phyloP scores from a whole-genome alignment of 2,329 filamentous ascomycete genomes.

The Hymenoscyphus scutula region DNA sequence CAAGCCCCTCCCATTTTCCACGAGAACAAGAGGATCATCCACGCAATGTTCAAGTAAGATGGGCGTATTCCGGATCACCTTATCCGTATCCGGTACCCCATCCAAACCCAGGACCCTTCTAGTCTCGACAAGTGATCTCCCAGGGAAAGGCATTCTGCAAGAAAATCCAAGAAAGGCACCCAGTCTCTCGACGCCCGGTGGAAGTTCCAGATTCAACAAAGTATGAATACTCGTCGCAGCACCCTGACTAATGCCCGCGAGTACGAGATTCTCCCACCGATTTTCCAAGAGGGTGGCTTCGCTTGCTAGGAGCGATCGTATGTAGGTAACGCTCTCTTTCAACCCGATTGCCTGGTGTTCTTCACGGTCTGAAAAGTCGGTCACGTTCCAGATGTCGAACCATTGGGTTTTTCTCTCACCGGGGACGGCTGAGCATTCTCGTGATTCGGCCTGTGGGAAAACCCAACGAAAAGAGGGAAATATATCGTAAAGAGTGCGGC shows the following conservation, averaged over 20 bases:
- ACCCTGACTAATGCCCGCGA: background rate
- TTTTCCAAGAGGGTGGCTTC: background rate
- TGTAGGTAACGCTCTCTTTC: conserved; percentile 15
- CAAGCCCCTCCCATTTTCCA: background rate
- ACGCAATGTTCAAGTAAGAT: background rate
- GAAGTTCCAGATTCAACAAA: background rate
- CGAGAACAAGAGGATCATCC: background rate
- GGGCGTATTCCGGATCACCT: background rate
- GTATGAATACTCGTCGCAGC: background rate
- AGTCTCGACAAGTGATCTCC: conserved; percentile 14
- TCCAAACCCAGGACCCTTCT: conserved; percentile 14
- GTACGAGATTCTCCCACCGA: background rate
- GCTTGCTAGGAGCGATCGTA: conserved; percentile 2
- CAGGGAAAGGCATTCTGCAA: conserved; percentile 20
- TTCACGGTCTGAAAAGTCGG: conserved; percentile 10
- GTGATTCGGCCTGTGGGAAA: conserved; percentile 16
- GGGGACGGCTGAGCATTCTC: conserved; percentile 6
- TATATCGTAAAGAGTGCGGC: conserved; percentile 38
- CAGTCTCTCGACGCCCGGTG: conserved; percentile 34
- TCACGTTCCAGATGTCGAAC: conserved; percentile 12
- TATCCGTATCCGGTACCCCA: background rate
- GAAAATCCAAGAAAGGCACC: conserved; percentile 19
- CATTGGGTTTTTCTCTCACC: conserved; percentile 14
- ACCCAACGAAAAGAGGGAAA: conserved; percentile 19
- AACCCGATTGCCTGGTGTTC: conserved; percentile 18